These are phyloP conservation scores for Trichophyton benhamiae DNA, from an alignment of 2,329 filamentous ascomycete genomes.

Conservation along the genomic window DNA sequence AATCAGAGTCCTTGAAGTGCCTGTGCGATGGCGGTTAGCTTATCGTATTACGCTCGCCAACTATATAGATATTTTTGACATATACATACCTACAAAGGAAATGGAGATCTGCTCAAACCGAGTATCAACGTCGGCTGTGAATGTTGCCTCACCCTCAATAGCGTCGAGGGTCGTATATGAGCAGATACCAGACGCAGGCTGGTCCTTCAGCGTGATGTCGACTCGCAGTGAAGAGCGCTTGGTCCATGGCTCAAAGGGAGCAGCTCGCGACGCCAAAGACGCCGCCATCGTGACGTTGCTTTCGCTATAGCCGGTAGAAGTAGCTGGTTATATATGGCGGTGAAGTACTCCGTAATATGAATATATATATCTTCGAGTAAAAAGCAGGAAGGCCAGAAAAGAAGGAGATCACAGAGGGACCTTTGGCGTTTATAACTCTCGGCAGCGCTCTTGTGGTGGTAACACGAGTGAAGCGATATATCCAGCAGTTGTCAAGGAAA, in stretches of 20 bases:
- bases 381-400: not conserved
- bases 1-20: slow-evolving; percentile 41
- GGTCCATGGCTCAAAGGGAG: slow-evolving; percentile 5
- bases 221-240: slow-evolving; percentile 4
- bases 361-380: too few species aligned
- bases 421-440: not conserved
- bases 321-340: too few species aligned
- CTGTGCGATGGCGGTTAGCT: slow-evolving; percentile 20
- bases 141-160: slow-evolving; percentile 20
- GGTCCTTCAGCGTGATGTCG: slow-evolving; percentile 8
- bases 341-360: not conserved
- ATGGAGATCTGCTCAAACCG: slow-evolving; percentile 21
- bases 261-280: not conserved
- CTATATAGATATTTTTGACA: slow-evolving; percentile 2
- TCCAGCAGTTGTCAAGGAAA: not conserved
- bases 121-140: slow-evolving; percentile 21
- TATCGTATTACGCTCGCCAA: not conserved
- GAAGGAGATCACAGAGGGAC: not conserved
- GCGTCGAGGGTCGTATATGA: slow-evolving; percentile 23
- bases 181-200: slow-evolving; percentile 1
- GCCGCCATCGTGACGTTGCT: not conserved
- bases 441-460: not conserved
- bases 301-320: not conserved
- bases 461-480: not conserved
- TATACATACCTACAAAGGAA: slow-evolving; percentile 20